Evolutionary conservation across 129 eudicot species (phyloP).

Genomic region (Tanacetum coccineum): DNA sequence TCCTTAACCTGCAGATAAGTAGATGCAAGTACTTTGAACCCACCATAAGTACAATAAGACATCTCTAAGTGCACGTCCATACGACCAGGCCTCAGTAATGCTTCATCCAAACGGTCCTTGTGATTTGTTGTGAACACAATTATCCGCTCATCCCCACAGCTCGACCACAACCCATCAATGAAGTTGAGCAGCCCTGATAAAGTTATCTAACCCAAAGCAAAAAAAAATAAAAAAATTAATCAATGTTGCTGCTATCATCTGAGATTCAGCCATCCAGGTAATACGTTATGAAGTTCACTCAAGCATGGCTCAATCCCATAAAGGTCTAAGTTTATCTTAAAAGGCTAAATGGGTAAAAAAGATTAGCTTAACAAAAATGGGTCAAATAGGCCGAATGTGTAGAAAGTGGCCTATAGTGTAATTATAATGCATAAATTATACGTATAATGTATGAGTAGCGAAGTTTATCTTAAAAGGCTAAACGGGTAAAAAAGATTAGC

Average conservation of each 20-base stretch:
- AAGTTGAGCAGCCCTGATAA: slow-evolving; percentile 57
- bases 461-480: no score
- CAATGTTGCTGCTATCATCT: not conserved
- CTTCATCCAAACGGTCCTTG: slow-evolving; percentile 46
- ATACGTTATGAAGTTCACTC: no score
- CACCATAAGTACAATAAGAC: slow-evolving; percentile 51
- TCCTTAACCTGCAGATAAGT: slow-evolving; percentile 37
- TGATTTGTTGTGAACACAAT: slow-evolving; percentile 54
- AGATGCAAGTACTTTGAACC: slow-evolving; percentile 42
- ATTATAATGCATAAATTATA: no score
- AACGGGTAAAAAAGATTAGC: no score
- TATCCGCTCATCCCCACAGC: slow-evolving; percentile 59
- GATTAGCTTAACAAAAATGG: no score
- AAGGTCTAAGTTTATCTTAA: no score
- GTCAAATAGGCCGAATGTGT: no score
- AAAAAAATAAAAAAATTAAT: slow-evolving; percentile 11
- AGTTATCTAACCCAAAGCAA: slow-evolving; percentile 33
- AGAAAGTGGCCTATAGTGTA: no score
- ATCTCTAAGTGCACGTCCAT: slow-evolving; percentile 61
- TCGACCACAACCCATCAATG: slow-evolving; percentile 58
- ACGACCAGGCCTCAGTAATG: slow-evolving; percentile 50
- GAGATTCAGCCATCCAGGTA: not conserved
- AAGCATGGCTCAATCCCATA: no score
- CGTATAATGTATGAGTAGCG: no score
- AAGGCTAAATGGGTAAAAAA: no score